phyloP scores from a whole-genome alignment of 768 basidiomycete genomes.

The Trichaptum fuscoviolaceum region DNA sequence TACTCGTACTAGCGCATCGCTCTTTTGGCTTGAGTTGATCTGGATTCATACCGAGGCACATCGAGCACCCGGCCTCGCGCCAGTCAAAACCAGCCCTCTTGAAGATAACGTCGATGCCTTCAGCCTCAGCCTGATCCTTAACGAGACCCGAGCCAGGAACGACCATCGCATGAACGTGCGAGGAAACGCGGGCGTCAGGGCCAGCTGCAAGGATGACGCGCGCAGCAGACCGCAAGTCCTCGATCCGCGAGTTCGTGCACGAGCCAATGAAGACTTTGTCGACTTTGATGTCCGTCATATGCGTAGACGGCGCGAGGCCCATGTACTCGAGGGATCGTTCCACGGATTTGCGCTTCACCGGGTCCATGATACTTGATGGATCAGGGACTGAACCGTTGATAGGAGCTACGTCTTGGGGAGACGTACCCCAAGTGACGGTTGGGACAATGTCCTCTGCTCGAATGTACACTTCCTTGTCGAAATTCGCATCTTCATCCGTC shows the following conservation, averaged over 20 bases:
- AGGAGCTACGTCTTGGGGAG: conserved; percentile 81
- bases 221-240: conserved; percentile 85
- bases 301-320: conserved; percentile 75
- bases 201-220: conserved; percentile 72
- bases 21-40: conserved; percentile 80
- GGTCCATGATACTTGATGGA: conserved; percentile 60
- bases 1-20: conserved; percentile 88
- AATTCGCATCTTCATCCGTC: conserved; percentile 78
- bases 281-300: conserved; percentile 71
- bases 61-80: conserved; percentile 93
- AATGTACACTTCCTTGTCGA: conserved; percentile 78
- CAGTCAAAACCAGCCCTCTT: conserved; percentile 91
- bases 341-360: conserved; percentile 61
- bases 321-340: conserved; percentile 80
- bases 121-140: conserved; percentile 89
- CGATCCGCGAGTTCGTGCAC: conserved; percentile 92
- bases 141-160: conserved; percentile 89
- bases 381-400: conserved; percentile 81
- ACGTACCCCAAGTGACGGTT: conserved; percentile 91
- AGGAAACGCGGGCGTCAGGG: conserved; percentile 65
- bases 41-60: conserved; percentile 96
- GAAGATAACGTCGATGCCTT: conserved; percentile 82
- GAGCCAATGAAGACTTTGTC: conserved; percentile 95
- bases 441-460: conserved; percentile 82
- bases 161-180: conserved; percentile 79